phyloP scores from a whole-genome alignment of 2,329 filamentous ascomycete species.

The Cladosporium cucumerinum region DNA sequence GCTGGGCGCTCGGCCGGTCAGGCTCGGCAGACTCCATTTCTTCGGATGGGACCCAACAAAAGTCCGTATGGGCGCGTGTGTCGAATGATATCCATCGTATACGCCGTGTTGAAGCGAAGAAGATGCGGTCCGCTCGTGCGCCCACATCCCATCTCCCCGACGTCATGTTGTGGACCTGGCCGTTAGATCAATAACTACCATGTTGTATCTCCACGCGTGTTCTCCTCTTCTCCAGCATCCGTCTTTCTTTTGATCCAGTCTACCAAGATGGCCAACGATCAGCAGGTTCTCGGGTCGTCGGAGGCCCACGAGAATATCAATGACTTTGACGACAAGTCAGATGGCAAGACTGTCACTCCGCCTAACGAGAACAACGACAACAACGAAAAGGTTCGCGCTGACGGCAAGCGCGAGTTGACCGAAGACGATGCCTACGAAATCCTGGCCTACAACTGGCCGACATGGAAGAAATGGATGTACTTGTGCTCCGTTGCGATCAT shows the following conservation, averaged over 20 bases:
- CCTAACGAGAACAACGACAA: neutral
- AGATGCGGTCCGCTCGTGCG: neutral
- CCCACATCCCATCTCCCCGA: conserved; percentile 7
- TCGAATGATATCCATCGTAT: neutral
- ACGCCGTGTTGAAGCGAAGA: conserved; percentile 5
- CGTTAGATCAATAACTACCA: conserved; percentile 10
- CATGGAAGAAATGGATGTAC: conserved; percentile 48
- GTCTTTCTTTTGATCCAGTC: neutral
- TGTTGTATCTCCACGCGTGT: conserved; percentile 10
- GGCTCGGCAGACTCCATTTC: conserved; percentile 10
- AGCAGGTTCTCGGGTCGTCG: conserved; percentile 4
- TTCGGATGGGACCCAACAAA: conserved; percentile 14
- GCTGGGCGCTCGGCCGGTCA: neutral
- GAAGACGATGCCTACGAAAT: conserved; percentile 28
- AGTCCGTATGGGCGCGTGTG: neutral
- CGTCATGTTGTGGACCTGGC: conserved; percentile 15
- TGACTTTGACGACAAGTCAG: conserved; percentile 14
- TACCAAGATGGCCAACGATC: conserved; percentile 10
- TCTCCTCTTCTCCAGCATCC: conserved; percentile 11
- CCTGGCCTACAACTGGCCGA: conserved; percentile 45
- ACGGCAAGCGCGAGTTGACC: conserved; percentile 22
- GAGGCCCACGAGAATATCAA: neutral
- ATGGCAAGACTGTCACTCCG: conserved; percentile 9
- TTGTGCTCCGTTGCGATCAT: conserved; percentile 47
- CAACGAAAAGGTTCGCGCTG: conserved; percentile 8